Percentiles rank a stretch among this genome's conserved stretches.
These are phyloP conservation scores for Ampelomyces quisqualis DNA, from an alignment of 2,329 filamentous ascomycete species.

Conservation along the genomic window DNA sequence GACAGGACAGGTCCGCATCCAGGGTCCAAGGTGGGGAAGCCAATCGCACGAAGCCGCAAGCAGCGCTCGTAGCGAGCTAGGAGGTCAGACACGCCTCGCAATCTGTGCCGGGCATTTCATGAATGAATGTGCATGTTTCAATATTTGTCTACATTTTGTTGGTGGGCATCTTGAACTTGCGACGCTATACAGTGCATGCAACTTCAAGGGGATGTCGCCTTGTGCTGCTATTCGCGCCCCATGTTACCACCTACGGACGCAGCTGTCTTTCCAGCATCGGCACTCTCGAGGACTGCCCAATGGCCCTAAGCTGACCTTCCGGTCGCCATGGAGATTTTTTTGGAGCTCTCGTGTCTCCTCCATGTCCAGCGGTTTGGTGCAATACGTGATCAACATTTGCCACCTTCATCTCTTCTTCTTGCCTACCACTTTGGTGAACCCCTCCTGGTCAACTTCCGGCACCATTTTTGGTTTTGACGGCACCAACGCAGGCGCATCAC, in stretches of 20 bases:
- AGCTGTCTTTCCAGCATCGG: too few relatives aligned
- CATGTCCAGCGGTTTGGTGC: too few relatives aligned
- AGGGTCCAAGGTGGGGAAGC: constrained; percentile 4
- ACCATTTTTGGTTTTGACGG: constrained; percentile 36
- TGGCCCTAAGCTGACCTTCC: too few relatives aligned
- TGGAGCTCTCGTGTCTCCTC: not conserved
- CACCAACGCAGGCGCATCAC: constrained; percentile 40
- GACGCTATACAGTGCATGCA: too few relatives aligned
- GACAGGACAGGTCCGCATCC: not conserved
- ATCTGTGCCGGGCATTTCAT: too few relatives aligned
- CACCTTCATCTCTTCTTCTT: constrained; percentile 41
- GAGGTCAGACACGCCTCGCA: too few relatives aligned
- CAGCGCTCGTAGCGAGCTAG: not conserved
- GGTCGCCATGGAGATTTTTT: not conserved
- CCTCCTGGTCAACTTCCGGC: constrained; percentile 47
- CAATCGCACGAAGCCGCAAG: not conserved
- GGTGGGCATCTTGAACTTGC: not conserved
- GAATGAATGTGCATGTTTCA: not conserved
- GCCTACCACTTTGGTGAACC: constrained; percentile 47
- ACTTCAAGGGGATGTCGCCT: too few relatives aligned
- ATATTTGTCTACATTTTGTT: not conserved
- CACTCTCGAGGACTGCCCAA: too few relatives aligned
- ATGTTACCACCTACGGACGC: too few relatives aligned
- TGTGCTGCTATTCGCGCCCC: too few relatives aligned
- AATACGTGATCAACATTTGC: too few relatives aligned